A percentile compares a stretch with the other conserved stretches of the same genome.
Evolutionary conservation across 108 stramenopile genomes (phyloP).

Genomic region (Cyclotella baltica): DNA sequence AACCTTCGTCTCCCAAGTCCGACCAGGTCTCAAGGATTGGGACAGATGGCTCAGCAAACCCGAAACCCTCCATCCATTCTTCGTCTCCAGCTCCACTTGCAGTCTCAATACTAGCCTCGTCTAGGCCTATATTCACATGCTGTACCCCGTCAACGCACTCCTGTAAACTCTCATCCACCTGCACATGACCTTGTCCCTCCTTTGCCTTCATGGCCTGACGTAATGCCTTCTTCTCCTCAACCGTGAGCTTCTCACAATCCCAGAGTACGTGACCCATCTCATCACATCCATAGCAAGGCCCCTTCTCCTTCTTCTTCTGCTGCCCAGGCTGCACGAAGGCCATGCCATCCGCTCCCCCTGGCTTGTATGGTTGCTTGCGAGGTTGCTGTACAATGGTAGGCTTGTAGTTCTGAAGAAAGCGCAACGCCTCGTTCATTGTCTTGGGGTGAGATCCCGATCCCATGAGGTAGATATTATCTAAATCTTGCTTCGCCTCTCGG

Average conservation of each 20-base stretch:
- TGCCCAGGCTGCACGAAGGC: neutral
- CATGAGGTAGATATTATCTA: neutral
- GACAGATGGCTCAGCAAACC: neutral
- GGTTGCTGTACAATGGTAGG: neutral
- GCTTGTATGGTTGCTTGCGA: neutral
- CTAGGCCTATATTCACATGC: neutral
- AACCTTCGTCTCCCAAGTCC: no score
- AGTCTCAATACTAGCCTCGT: neutral
- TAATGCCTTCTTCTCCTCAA: neutral
- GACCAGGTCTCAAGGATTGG: no score
- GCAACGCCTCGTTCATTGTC: neutral
- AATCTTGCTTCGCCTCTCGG: neutral
- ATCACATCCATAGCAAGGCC: neutral
- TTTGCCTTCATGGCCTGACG: neutral
- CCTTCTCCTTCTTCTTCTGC: neutral
- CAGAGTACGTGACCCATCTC: neutral
- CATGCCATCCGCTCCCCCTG: neutral
- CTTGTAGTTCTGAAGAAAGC: neutral
- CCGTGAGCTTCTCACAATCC: neutral
- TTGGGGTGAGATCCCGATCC: neutral
- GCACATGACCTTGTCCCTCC: neutral
- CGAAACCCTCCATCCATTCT: neutral
- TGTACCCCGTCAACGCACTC: neutral
- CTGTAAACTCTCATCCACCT: neutral
- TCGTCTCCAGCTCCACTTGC: neutral